Evolutionary conservation across 129 eudicot species (phyloP), one percentile per base, ranked within the genome.

Genomic region (Flaveria linearis): DNA sequence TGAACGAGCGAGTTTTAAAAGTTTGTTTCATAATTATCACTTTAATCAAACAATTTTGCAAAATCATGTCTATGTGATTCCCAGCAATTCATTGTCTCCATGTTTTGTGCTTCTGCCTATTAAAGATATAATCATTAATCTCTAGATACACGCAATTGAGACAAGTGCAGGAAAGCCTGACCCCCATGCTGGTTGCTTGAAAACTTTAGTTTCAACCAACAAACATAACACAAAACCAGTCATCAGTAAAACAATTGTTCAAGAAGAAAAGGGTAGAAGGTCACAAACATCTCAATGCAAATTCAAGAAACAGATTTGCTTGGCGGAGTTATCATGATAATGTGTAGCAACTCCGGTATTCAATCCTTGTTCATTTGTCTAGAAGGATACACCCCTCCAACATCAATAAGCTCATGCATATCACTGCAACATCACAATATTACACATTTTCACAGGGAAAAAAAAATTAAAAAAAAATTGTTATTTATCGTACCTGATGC

Each of bases 401-500:
- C 41, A 46, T 45, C 69, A 63, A 63, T 15, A 26, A 3, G 2
- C 45, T 13, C 22, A 14, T 62, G 69, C 69, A 14, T 63, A 63
- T 63, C 69, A 63, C 69, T 63, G 45, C 69, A 28, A 18, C 69
- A 20, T 7, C 28, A 66, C 1, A 66, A 39, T 49, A 9, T 50
- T 50, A 50, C 75, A 70, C 41, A 63, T 9, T 70, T 28, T 51
- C 4, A 28, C 53, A 9, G n/a, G n/a, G n/a, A n/a, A n/a, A n/a
- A n/a, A n/a, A n/a, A n/a, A n/a, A 70, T 70, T 15, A 14, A 47
- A 26, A 1, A 9, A 49, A 7, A 22, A 25, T 4, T 69, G 42
- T 41, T 47, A 2, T 6, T 52, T 8, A 62, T 64, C 23, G 65
- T 76, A 85, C 89, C 88, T 78, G 80, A 36, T 67, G 83, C 45